These are phyloP conservation scores for Castanea crenata DNA, from an alignment of 306 rosid genomes.

Conservation along the genomic window DNA sequence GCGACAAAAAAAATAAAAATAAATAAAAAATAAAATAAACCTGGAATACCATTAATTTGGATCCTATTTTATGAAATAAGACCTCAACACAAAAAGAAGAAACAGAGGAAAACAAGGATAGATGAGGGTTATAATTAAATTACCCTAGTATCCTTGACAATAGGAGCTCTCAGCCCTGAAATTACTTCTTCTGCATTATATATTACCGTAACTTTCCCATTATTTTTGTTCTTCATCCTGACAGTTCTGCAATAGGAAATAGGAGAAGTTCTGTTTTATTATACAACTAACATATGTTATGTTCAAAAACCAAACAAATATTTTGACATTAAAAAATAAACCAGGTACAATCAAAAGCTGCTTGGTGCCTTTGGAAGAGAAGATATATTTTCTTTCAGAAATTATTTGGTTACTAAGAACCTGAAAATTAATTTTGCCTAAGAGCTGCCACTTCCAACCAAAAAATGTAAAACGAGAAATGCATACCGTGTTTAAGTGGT, in stretches of 20 bases:
- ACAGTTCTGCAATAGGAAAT: slow-evolving; percentile 44
- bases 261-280: not conserved
- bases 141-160: slow-evolving; percentile 56
- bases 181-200: slow-evolving; percentile 72
- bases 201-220: slow-evolving; percentile 47
- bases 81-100: not conserved
- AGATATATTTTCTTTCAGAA: too few species aligned
- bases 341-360: not conserved
- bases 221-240: slow-evolving; percentile 44
- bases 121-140: not conserved
- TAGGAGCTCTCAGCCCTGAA: slow-evolving; percentile 64
- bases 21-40: too few species aligned
- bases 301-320: not conserved
- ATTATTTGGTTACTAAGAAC: too few species aligned
- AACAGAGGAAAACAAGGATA: not conserved
- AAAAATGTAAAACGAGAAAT: not conserved
- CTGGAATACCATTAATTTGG: not conserved
- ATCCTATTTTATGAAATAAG: not conserved
- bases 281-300: not conserved
- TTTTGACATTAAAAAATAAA: not conserved
- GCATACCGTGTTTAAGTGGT: not conserved
- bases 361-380: not conserved
- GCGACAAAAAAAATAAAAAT: too few species aligned
- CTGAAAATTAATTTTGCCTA: too few species aligned
- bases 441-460: too few species aligned